phyloP scores from a whole-genome alignment of 2,329 filamentous ascomycete genomes.

The Talaromyces pinophilus region DNA sequence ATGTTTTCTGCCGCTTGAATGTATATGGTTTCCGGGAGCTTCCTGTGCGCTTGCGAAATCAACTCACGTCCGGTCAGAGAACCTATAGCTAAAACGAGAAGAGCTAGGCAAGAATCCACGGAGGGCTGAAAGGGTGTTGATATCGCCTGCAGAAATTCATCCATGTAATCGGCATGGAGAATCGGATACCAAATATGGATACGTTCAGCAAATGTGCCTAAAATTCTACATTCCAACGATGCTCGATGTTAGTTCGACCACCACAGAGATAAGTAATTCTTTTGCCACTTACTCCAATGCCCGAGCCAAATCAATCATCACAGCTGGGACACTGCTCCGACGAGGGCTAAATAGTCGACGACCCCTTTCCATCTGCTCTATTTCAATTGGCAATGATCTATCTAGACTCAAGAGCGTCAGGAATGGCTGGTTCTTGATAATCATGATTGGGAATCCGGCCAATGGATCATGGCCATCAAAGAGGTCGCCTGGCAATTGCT shows the following conservation, averaged over 20 bases:
- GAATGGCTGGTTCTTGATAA: slow-evolving; percentile 7
- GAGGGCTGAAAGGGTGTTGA: background rate
- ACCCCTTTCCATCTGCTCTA: slow-evolving; percentile 4
- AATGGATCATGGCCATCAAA: slow-evolving; percentile 3
- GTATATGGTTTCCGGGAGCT: slow-evolving; percentile 2
- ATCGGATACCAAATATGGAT: slow-evolving; percentile 24
- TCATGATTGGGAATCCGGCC: slow-evolving; percentile 6
- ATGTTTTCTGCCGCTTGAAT: slow-evolving; percentile 2
- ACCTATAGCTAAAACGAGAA: slow-evolving; percentile 6
- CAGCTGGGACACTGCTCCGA: background rate
- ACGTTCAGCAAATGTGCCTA: slow-evolving; percentile 10
- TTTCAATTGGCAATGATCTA: background rate
- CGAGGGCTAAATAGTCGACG: background rate
- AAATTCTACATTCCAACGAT: background rate
- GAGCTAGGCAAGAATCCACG: slow-evolving; percentile 6
- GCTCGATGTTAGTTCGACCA: background rate
- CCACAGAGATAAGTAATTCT: background rate
- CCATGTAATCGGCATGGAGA: slow-evolving; percentile 9
- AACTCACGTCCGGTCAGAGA: background rate
- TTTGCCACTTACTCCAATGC: slow-evolving; percentile 7
- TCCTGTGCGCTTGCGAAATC: background rate
- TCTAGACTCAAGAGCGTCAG: background rate
- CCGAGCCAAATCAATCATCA: slow-evolving; percentile 1
- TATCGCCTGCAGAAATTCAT: slow-evolving; percentile 19
- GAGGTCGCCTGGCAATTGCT: background rate